Base-by-base conservation (phyloP, 345 rosid genomes). In the Nasturtium officinale region DNA sequence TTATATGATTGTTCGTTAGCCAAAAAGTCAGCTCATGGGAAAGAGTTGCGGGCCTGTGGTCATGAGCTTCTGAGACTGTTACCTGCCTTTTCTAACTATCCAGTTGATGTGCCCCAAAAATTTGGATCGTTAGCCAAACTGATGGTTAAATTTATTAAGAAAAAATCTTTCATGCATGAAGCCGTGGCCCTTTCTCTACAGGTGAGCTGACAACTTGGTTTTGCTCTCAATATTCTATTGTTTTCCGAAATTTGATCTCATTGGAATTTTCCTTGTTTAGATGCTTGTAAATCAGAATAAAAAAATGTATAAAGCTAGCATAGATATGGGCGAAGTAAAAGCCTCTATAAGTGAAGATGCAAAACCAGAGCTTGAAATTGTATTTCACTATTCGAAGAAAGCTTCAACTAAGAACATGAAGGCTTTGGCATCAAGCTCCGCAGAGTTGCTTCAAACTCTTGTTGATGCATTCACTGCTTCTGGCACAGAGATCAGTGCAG, bases 211-310 rank as follows among this genome's bases (percentile, higher is more conserved):
- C 9, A 73, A 20, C 17, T 53, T 54, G 17, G 64, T 18, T n/a
- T 21, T 60, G 52, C 37, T 51, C 25, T 48, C 13, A 23, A 9
- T 23, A 3, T 42, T 33, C 13, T 20, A 6, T 47, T 32, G 16
- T 30, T 57, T 25, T 63, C n/a, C 3, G 0, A 16, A 60, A 38
- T 18, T 20, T 2, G 28, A 7, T 23, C 55, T 51, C 53, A 50
- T 7, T 25, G n/a, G n/a, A 17, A 2, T 2, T 26, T 71, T 47
- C 16, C 28, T 70, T 67, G 48, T 13, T 32, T 65, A 90, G 96
- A 75, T 84, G 80, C 89, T 95, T 80, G 96, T 95, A 69, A 86
- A 83, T 81, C 90, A 95, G 80, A 95, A 88, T 74, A 88, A 69
- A 76, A 72, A 73, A 65, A 69, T 54, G 43, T 83, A 82, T 30